phyloP scores from a whole-genome alignment of 768 basidiomycete species.

The Scleroderma citrinum region DNA sequence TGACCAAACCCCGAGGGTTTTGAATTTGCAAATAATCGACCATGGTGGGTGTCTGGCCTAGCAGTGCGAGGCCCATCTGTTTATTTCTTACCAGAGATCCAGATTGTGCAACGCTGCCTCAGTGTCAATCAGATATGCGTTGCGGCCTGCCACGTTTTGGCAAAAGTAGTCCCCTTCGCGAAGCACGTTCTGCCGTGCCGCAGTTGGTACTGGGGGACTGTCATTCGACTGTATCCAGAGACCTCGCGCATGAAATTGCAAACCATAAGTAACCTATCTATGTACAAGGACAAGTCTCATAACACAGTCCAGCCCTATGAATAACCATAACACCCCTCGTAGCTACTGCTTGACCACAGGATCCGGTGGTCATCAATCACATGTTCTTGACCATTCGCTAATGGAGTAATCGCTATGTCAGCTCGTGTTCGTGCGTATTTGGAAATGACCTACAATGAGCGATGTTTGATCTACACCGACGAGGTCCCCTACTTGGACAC shows the following conservation, averaged over 20 bases:
- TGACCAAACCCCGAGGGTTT: background rate
- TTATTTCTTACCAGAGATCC: background rate
- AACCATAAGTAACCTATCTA: constrained; percentile 16
- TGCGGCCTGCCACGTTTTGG: background rate
- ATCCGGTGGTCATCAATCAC: constrained; percentile 13
- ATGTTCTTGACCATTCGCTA: constrained; percentile 26
- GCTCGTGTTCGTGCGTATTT: constrained; percentile 7
- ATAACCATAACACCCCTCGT: constrained; percentile 8
- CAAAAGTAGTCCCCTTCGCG: background rate
- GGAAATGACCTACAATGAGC: constrained; percentile 16
- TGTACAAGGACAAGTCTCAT: constrained; percentile 1
- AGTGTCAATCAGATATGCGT: background rate
- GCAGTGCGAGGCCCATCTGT: background rate
- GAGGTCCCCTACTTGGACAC: constrained; percentile 24
- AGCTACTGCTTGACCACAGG: constrained; percentile 2
- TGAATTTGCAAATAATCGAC: background rate
- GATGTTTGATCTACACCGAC: constrained; percentile 22
- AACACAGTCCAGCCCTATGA: constrained; percentile 15
- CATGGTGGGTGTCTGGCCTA: background rate
- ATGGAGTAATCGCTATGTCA: constrained; percentile 13
- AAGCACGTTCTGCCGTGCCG: background rate
- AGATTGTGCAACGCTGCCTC: background rate
- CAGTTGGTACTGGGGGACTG: background rate
- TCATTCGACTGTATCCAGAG: background rate
- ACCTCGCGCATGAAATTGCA: background rate